These are phyloP conservation scores for Paratinospora sagittata DNA, from an alignment of 164 flowering plant genomes.

Conservation along the genomic window DNA sequence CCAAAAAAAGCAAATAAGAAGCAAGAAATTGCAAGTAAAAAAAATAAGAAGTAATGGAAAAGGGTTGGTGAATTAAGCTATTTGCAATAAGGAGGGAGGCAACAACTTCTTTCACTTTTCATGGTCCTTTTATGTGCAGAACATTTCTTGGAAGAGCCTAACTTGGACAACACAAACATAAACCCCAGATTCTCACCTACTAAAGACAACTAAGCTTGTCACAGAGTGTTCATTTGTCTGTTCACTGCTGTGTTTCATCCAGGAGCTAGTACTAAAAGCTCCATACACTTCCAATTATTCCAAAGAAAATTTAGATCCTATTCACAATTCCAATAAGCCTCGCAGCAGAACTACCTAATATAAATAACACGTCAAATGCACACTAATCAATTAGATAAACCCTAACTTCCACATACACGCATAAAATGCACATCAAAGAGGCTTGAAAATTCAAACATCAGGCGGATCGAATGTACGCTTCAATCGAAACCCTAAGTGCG, in stretches of 20 bases:
- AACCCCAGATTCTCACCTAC: no score
- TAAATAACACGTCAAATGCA: no score
- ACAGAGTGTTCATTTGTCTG: neutral
- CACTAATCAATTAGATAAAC: neutral
- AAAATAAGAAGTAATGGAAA: no score
- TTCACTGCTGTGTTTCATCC: neutral
- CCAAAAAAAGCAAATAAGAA: no score
- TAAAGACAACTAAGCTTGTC: neutral
- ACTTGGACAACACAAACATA: no score
- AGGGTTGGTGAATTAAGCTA: no score
- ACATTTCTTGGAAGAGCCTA: no score
- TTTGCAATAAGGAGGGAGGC: no score
- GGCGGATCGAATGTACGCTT: slow-evolving; percentile 6
- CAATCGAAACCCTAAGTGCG: neutral
- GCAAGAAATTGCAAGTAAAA: no score
- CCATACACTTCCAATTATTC: neutral
- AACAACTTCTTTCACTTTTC: no score
- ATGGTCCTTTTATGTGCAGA: no score
- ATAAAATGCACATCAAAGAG: neutral
- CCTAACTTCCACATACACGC: slow-evolving; percentile 1
- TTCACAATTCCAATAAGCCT: neutral
- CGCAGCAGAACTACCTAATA: neutral
- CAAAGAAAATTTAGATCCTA: neutral
- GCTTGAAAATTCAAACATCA: neutral
- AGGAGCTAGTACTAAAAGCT: neutral